Percentiles rank a stretch among this genome's conserved stretches.
phyloP scores from a whole-genome alignment of 495 filamentous ascomycete species.

The Filosporella fistucella region DNA sequence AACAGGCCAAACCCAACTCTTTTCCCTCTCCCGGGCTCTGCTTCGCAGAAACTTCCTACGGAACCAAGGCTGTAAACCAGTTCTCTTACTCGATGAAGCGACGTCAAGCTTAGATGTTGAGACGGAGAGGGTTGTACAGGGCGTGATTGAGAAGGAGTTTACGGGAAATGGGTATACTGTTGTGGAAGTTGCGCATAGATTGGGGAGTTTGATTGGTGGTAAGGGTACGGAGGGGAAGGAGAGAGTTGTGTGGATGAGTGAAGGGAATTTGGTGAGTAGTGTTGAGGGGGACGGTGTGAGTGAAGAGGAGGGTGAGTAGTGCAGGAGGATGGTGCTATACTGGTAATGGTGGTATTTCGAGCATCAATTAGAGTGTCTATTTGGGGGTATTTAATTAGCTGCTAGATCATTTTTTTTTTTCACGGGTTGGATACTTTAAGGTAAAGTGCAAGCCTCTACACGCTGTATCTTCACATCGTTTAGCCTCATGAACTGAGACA shows the following conservation, averaged over 20 bases:
- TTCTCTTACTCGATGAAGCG: constrained; percentile 32
- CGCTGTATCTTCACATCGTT: no score
- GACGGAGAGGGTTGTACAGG: constrained; percentile 56
- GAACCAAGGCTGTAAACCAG: constrained; percentile 2
- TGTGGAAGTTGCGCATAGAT: constrained; percentile 51
- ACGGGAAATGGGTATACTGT: constrained; percentile 43
- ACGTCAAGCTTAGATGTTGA: constrained; percentile 44
- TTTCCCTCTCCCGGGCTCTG: constrained; percentile 59
- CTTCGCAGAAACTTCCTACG: constrained; percentile 27
- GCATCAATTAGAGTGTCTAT: no score
- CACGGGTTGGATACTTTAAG: no score
- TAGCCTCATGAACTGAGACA: no score
- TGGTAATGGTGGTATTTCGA: no score
- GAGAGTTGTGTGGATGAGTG: constrained; percentile 27
- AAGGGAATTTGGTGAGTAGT: constrained; percentile 27
- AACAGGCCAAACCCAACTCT: constrained; percentile 60
- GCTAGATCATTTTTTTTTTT: no score
- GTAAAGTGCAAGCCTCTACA: no score
- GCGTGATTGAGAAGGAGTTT: constrained; percentile 53
- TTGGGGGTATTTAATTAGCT: no score
- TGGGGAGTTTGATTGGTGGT: constrained; percentile 16
- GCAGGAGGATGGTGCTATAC: no score
- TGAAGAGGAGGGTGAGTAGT: not conserved
- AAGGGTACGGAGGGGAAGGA: constrained; percentile 25
- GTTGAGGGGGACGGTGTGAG: constrained; percentile 1